A percentile compares a stretch with the other conserved stretches of the same genome.
phyloP scores from a whole-genome alignment of 106 monocot species.

The Alisma plantagoaquatica region DNA sequence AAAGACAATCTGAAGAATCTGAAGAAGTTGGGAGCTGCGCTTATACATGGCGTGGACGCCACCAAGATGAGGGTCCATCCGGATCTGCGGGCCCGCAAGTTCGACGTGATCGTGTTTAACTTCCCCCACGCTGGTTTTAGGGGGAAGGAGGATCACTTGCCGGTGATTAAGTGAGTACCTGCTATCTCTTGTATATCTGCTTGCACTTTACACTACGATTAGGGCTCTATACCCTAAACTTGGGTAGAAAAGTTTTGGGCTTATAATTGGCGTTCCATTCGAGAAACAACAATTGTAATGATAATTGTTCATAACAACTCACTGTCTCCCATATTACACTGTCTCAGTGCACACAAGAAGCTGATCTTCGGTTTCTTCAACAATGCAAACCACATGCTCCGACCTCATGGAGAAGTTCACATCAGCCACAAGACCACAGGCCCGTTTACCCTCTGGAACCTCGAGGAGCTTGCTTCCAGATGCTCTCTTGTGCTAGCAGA shows the following conservation, averaged over 20 bases:
- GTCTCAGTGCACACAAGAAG: constrained; percentile 24
- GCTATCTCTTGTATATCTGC: neutral
- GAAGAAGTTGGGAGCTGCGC: constrained; percentile 28
- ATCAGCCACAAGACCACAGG: constrained; percentile 18
- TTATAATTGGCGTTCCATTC: neutral
- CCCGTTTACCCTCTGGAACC: constrained; percentile 29
- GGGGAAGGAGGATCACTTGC: constrained; percentile 10
- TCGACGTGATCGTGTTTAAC: constrained; percentile 55
- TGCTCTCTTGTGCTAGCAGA: constrained; percentile 10
- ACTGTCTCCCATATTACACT: no score
- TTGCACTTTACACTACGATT: neutral
- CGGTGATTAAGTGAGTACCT: constrained; percentile 5
- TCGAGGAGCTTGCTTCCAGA: constrained; percentile 24
- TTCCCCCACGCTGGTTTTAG: constrained; percentile 71
- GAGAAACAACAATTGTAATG: neutral
- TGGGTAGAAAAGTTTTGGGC: neutral
- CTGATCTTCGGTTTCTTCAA: constrained; percentile 28
- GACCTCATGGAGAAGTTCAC: no score
- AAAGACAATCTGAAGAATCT: constrained; percentile 28
- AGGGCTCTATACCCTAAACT: neutral
- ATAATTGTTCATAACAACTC: neutral
- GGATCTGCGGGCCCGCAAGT: constrained; percentile 28
- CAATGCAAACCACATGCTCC: constrained; percentile 31
- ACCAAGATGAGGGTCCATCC: constrained; percentile 34
- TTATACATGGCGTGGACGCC: constrained; percentile 47